These are phyloP conservation scores for Backusella macrospora DNA, from an alignment of 192 early-diverging fungal species.

Conservation along the genomic window DNA sequence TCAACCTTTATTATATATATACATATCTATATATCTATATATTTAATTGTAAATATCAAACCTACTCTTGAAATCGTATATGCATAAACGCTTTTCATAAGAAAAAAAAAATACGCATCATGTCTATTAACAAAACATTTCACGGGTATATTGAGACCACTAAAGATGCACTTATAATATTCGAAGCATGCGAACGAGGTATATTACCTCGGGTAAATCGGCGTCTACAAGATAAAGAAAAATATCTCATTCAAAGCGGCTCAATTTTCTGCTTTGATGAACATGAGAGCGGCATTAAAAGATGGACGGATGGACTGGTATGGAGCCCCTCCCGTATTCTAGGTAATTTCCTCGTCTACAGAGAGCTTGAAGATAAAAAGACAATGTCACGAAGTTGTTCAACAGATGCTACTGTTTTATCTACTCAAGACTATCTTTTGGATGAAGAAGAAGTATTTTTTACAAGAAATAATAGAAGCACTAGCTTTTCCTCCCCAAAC, in stretches of 20 bases:
- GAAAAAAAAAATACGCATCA: conserved; percentile 1
- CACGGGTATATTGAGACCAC: conserved; percentile 71
- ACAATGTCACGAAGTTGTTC: background rate
- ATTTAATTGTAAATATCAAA: background rate
- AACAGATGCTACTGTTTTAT: background rate
- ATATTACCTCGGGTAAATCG: conserved; percentile 66
- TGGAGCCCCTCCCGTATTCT: conserved; percentile 86
- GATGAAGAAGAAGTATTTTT: background rate
- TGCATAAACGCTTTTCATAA: background rate
- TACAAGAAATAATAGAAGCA: background rate
- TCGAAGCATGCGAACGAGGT: conserved; percentile 74
- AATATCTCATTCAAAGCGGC: conserved; percentile 68
- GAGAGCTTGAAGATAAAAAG: conserved; percentile 58
- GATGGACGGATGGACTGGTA: conserved; percentile 83
- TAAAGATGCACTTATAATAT: conserved; percentile 74
- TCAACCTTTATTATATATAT: background rate
- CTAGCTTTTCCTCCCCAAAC: background rate
- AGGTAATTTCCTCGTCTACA: conserved; percentile 80
- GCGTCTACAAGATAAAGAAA: conserved; percentile 72
- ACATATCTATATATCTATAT: background rate
- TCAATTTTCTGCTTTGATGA: conserved; percentile 86
- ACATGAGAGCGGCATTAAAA: conserved; percentile 76
- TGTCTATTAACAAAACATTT: conserved; percentile 56
- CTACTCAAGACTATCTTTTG: background rate
- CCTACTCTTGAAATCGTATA: background rate